Evolutionary conservation across 2,329 filamentous ascomycete species (phyloP), one percentile per base, ranked within the genome.

Genomic region (Verticillium tricorpus): DNA sequence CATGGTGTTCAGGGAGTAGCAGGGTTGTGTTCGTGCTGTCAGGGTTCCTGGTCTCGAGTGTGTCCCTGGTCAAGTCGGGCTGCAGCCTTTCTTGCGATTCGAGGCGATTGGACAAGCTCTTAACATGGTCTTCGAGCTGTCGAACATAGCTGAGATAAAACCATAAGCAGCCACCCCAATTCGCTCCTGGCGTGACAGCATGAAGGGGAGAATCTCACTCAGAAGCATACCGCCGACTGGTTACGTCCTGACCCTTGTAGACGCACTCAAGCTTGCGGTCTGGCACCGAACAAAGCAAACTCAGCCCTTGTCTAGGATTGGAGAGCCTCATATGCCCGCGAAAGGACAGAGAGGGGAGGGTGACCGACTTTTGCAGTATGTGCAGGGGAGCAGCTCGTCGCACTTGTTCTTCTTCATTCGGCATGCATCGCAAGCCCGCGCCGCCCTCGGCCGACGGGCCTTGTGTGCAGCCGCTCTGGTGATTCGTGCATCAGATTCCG

Each of bases 401-500:
- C 85, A 87, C 55, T 84, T 81, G 45, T 84, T 79, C 81, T 89
- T 89, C 80, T 87, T 89, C 70, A 77, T 79, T 63, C 80, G 78
- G 76, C 86, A 89, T 63, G 78, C 77, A 56, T 87, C 83, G 70
- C 86, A 89, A n/a, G 86, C 86, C 75, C 63, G 37, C 32, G 63
- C 63, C 19, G 63, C 63, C 50, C 63, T 59, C 22, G 63, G 63
- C 7, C 63, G 61, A 2, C 63, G 58, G 52, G 62, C 63, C 58
- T 64, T 64, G 63, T 57, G 28, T 8, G 32, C 55, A 6, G 55
- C 32, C 15, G 55, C 55, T 52, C 45, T 25, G 45, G 45, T 52
- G 19, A 52, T 19, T n/a, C 45, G 45, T 19, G 45, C 19, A 12
- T 52, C 19, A 19, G 45, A 9, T 3, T 22, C 45, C 19, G n/a